Evolutionary conservation across 2,329 filamentous ascomycete genomes (phyloP).

Genomic region (Epichloe scottii): DNA sequence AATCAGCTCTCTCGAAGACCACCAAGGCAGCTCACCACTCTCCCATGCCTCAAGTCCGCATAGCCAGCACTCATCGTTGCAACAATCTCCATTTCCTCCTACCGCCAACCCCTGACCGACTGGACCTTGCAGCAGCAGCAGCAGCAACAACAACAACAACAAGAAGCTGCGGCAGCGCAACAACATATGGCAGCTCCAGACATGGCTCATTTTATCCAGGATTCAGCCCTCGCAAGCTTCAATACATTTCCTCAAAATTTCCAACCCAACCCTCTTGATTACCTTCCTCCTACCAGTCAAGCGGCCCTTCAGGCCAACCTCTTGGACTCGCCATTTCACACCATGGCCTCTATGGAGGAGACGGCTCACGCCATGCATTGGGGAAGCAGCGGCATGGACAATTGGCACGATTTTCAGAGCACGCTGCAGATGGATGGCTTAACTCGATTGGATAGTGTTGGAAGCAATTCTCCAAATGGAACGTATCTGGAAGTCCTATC

Average conservation of each 20-base stretch:
- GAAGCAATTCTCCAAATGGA: constrained; percentile 32
- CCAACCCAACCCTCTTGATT: constrained; percentile 45
- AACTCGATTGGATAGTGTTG: constrained; percentile 27
- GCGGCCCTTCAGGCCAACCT: constrained; percentile 49
- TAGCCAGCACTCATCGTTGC: constrained; percentile 35
- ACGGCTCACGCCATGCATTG: constrained; percentile 43
- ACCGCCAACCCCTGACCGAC: constrained; percentile 43
- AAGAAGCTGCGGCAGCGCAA: constrained; percentile 21
- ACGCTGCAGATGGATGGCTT: constrained; percentile 39
- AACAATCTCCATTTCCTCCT: constrained; percentile 43
- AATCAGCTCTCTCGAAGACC: constrained; percentile 34
- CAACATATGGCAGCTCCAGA: constrained; percentile 31
- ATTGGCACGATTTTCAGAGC: constrained; percentile 70
- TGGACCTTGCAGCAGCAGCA: constrained; percentile 49
- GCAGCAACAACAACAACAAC: constrained; percentile 34
- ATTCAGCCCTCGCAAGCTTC: constrained; percentile 43
- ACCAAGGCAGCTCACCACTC: constrained; percentile 34
- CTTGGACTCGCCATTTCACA: constrained; percentile 50
- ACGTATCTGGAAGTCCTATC: constrained; percentile 77
- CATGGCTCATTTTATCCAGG: constrained; percentile 42
- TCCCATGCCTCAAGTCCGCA: constrained; percentile 39
- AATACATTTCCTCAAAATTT: constrained; percentile 38
- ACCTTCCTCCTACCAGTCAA: constrained; percentile 50
- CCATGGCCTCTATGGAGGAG: constrained; percentile 44
- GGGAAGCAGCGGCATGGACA: constrained; percentile 50